These are phyloP conservation scores for Septoria petroselini DNA, from an alignment of 2,329 filamentous ascomycete genomes.

Conservation along the genomic window DNA sequence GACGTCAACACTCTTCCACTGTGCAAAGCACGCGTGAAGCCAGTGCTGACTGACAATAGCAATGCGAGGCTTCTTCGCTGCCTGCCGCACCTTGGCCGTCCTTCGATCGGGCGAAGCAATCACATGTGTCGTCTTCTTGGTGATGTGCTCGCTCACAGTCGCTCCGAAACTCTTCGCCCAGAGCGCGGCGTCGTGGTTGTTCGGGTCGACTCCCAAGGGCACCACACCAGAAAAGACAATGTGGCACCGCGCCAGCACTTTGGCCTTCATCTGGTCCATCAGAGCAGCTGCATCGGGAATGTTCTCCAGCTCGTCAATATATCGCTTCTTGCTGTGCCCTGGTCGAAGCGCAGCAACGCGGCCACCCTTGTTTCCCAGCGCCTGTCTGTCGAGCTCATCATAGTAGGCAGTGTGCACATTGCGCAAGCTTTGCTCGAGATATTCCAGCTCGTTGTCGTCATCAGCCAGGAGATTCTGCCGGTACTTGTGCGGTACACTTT, in stretches of 20 bases:
- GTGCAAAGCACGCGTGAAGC: constrained; percentile 79
- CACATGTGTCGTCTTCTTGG: constrained; percentile 61
- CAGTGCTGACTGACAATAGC: constrained; percentile 91
- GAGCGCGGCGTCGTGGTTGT: constrained; percentile 73
- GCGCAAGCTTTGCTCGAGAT: constrained; percentile 72
- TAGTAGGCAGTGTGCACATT: constrained; percentile 78
- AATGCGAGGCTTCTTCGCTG: constrained; percentile 67
- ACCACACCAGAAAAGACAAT: constrained; percentile 91
- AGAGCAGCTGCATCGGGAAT: constrained; percentile 84
- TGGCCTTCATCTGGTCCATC: constrained; percentile 76
- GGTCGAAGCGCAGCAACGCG: constrained; percentile 51
- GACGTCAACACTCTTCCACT: constrained; percentile 80
- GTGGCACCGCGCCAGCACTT: constrained; percentile 69
- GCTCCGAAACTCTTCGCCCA: constrained; percentile 88
- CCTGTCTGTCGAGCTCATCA: constrained; percentile 67
- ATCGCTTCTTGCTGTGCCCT: constrained; percentile 51
- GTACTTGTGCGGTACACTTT: constrained; percentile 42
- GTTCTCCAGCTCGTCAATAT: constrained; percentile 50
- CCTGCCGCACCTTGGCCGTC: constrained; percentile 87
- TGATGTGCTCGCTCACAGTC: constrained; percentile 58
- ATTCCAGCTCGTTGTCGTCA: constrained; percentile 76
- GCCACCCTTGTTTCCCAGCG: constrained; percentile 43
- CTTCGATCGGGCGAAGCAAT: constrained; percentile 68
- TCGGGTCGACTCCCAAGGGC: constrained; percentile 72
- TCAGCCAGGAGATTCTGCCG: constrained; percentile 80